Base-by-base conservation (phyloP, 2,329 filamentous ascomycete genomes). In the Arthrobotrys entomopaga region DNA sequence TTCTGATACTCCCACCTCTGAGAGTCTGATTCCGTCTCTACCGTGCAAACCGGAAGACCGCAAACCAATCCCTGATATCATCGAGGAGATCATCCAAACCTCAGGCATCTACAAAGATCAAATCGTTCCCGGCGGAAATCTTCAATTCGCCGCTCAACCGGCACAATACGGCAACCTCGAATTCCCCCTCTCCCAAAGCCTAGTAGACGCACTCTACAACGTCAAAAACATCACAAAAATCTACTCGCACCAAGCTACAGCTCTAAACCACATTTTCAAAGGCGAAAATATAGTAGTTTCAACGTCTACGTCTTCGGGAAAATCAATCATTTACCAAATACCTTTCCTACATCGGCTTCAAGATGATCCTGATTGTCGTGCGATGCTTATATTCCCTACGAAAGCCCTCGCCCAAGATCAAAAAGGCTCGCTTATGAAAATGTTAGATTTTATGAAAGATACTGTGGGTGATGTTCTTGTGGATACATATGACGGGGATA, bases 341-440 rank as follows among this genome's bases (percentile, higher is more conserved):
- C 95, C 95, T 0, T 92, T 99, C 50, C 83, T 99, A 10, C 89
- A 96, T 79, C 90, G 92, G 57, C 83, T 99, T 1, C 94, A 99
- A 81, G 84, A 87, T 60, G 91, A 98, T 78, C 83, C 82, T 1
- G 85, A 89, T 65, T 91, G 91, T 7, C 86, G 95, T 78, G 95
- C 95, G 1, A 92, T 99, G 89, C 98, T 97, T 80, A 97, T 99
- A 40, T 99, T 99, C 75, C 95, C 95, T 0, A 99, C 95, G 0
- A 99, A 99, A 82, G 95, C 95, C 0, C 83, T 99, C 15, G 94
- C 95, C 0, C 95, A 99, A 80, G 95, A 99, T 81, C 95, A 99
- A 81, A 89, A 90, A 78, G 87, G 93, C 77, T 97, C 93, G 77
- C 84, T 99, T 80, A 91, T 91, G 79, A 92, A 97, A 61, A 86